Evolutionary conservation across 1,284 basidiomycete species (phyloP), one percentile per base, ranked within the genome.

Genomic region (Cystobasidium sp.): DNA sequence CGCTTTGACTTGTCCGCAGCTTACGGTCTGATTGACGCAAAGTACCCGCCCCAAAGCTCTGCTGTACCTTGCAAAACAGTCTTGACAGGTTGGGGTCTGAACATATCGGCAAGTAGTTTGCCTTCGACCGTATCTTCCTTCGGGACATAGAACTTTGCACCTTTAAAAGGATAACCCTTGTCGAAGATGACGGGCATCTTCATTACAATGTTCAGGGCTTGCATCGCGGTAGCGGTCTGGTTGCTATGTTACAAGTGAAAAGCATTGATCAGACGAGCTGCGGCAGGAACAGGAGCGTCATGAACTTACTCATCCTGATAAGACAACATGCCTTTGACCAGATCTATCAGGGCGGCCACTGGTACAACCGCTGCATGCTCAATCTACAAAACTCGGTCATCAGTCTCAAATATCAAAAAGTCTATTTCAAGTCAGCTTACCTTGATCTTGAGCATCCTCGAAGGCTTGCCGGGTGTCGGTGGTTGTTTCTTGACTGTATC

Each of bases 141-240:
- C 14, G 46, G 55, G n/a, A 59, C 56, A n/a, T 69, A 69, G 18
- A 59, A 61, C n/a, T 31, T 59, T 12, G 53, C 14, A 9, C 41
- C 44, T 20, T 51, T 58, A 4, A 56, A 51, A 5, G 53, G 56
- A 44, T 7, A 61, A 14, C 16, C 47, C 10, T 24, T 69, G 39
- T 53, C 64, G 24, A 39, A 66, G 8, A 66, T 16, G 8, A 49
- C 47, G 3, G 64, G 64, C 51, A 41, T 51, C 68, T 69, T 69
- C 55, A 69, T 69, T 4, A 62, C 55, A 14, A 69, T 51, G 68
- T 69, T 69, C n/a, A 69, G 55, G 49, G 56, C 68, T 62, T 69
- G 68, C 22, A 59, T 69, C 6, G 58, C 68, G 59, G 53, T 63
- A 6, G 46, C 47, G 22, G 46, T 63, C 12, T 63, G 61, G 31